Base-by-base conservation (phyloP, 2,329 filamentous ascomycete genomes). In the Coniochaeta sp. region DNA sequence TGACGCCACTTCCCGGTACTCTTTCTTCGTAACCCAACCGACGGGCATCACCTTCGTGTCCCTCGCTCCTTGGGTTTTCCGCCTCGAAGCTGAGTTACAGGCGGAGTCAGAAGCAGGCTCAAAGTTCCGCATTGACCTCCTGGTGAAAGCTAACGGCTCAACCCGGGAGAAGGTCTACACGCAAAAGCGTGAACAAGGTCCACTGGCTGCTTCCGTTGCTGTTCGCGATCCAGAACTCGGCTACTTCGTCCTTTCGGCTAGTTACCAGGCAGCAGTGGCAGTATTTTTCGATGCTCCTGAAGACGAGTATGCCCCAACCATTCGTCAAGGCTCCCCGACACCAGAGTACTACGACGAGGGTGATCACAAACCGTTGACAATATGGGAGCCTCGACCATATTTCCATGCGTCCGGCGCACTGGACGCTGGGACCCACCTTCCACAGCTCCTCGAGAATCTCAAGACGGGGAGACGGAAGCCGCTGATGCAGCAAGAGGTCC, bases 331-430 rank as follows among this genome's bases (percentile, higher is more conserved):
- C 16, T 63, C 69, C 16, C 76, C 77, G 56, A 79, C 77, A 19
- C 75, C 79, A 2, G 68, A 73, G 10, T 74, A 75, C 76, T 58
- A 69, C 9, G 74, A 75, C 76, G 58, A 69, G 12, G 66, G 65
- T 17, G 61, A 61, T 22, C 75, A 78, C 63, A 73, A 78, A 50
- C 80, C 78, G 26, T 71, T 81, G 59, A 77, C 81, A 58, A 79
- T 85, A 55, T 85, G 81, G 67, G 83, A 86, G 66, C 83, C 84
- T n/a, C 84, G 89, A 44, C 87, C 85, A 47, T 77, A 84, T 1
- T 90, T 88, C 74, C 83, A 87, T 65, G 81, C 86, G 7, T 81
- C 87, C 19, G 80, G 84, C 60, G 77, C 76, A 8, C 85, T 91
- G 60, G 83, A 83, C 59, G 76, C 82, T 60, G 72, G 74, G 8